Evolutionary conservation across 2,329 filamentous ascomycete genomes (phyloP).

Genomic region (Thermothelomyces thermophilus): DNA sequence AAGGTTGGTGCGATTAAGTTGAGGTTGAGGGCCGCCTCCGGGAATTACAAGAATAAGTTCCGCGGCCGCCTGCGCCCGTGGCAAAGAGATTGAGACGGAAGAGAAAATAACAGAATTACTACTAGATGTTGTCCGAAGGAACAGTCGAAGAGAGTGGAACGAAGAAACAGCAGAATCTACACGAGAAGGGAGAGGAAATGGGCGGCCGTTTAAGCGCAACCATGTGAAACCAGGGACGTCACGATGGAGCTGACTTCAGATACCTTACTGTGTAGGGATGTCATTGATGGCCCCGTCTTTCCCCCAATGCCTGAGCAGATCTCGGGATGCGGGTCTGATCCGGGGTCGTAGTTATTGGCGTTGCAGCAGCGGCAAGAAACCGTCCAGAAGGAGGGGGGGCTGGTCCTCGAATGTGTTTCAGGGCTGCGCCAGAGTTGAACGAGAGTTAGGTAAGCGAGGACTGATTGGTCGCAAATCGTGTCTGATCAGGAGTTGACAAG

Average conservation of each 20-base stretch:
- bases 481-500: not conserved
- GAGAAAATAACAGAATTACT: conserved; percentile 1
- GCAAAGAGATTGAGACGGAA: conserved; percentile 2
- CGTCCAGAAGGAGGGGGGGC: not conserved
- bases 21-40: conserved; percentile 1
- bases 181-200: conserved; percentile 14
- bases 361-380: not conserved
- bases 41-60: not conserved
- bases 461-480: conserved; percentile 7
- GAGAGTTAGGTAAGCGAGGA: conserved; percentile 27
- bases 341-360: not conserved
- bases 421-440: conserved; percentile 37
- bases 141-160: not conserved
- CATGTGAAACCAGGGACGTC: conserved; percentile 28
- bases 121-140: not conserved
- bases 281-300: not conserved
- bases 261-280: not conserved
- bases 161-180: conserved; percentile 7
- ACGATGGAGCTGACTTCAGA: conserved; percentile 18
- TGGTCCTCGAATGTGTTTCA: conserved; percentile 37
- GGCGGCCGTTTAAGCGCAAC: conserved; percentile 12
- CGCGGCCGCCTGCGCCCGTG: conserved; percentile 14
- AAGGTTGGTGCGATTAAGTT: not conserved
- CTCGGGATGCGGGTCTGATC: conserved; percentile 11
- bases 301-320: conserved; percentile 9